Base-by-base conservation (phyloP, 1,284 basidiomycete genomes). In the Ustilago xerochloae region DNA sequence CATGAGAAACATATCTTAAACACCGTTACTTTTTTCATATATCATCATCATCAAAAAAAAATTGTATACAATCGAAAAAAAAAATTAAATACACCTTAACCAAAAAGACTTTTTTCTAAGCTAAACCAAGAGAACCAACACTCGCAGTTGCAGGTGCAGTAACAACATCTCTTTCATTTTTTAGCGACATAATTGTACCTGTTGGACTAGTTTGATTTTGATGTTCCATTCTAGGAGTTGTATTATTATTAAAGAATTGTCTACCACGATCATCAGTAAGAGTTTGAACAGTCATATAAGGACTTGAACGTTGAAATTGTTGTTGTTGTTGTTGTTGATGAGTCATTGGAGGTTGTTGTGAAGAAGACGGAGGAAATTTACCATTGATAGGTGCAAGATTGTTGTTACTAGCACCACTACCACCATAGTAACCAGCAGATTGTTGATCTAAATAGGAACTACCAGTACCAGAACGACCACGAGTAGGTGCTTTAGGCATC, bases 401-500 rank as follows among this genome's bases (percentile, higher is more conserved):
- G 55, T 51, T 54, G 5, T n/a, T n/a, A n/a, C n/a, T n/a, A n/a
- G n/a, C n/a, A n/a, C n/a, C n/a, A n/a, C n/a, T n/a, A n/a, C n/a
- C n/a, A n/a, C 29, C 50, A 24, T 68, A 63, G 45, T 57, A 60
- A 16, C 49, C 30, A 22, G 51, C 39, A 6, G 35, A 29, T 18
- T 68, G 71, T 18, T 61, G 64, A 26, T 74, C 70, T 38, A 59
- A 53, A 36, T 63, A 72, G 2, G 61, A 61, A 50, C 46, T 58
- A 18, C 53, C 65, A 2, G 65, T 74, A 24, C 57, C 71, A 6
- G 65, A 65, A 8, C 71, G 45, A 36, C 57, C 61, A 29, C 66
- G 58, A 6, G 36, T 41, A 3, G 63, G 62, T 0, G 60, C 63
- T 33, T 75, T 75, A 30, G 73, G 73, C 73, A 75, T 75, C 54